Percentiles rank a stretch among this genome's conserved stretches.
These are phyloP conservation scores for Fremontodendron californicum DNA, from an alignment of 345 rosid genomes.

Conservation along the genomic window DNA sequence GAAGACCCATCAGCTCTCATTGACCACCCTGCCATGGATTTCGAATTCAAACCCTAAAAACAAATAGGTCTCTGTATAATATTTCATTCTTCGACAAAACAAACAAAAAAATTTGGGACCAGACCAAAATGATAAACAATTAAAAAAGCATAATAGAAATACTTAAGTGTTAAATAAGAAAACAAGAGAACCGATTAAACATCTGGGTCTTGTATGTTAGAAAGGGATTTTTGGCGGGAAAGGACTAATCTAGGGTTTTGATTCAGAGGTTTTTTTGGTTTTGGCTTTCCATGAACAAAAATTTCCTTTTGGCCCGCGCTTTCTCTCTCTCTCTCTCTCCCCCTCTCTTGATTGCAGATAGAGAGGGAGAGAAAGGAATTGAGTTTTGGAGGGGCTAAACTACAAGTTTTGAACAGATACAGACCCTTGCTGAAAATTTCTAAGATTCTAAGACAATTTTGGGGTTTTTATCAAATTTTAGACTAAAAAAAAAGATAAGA, in stretches of 20 bases:
- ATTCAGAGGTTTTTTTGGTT: background rate
- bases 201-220: background rate
- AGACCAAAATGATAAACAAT: background rate
- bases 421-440: conserved; percentile 22
- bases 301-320: conserved; percentile 7
- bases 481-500: background rate
- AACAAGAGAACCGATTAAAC: background rate
- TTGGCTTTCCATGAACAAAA: background rate
- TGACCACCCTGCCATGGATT: conserved; percentile 50
- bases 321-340: background rate
- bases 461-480: background rate
- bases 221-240: conserved; percentile 32
- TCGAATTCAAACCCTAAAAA: conserved; percentile 34
- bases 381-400: conserved; percentile 9
- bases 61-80: conserved; percentile 15
- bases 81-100: background rate
- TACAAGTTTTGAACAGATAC: conserved; percentile 25
- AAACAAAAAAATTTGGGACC: background rate
- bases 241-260: conserved; percentile 34
- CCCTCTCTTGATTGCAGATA: conserved; percentile 13
- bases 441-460: background rate
- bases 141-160: conserved; percentile 2
- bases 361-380: background rate
- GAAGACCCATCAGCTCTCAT: conserved; percentile 32
- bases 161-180: background rate